Conservation (phyloP, 1,284 basidiomycete species). For the Ustilago xerochloae region DNA sequence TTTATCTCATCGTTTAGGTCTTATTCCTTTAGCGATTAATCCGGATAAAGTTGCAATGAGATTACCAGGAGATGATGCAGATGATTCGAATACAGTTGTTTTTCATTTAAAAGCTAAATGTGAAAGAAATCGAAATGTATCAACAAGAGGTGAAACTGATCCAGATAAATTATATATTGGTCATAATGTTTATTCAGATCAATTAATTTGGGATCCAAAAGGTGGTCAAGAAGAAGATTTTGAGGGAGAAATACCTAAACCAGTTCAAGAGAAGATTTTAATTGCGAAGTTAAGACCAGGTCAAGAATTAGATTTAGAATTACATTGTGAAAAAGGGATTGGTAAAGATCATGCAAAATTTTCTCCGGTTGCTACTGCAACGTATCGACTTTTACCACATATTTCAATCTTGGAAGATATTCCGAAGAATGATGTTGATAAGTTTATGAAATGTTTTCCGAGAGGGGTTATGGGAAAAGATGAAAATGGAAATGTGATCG, state of each 20-base stretch:
- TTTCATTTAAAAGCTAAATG: constrained; percentile 83
- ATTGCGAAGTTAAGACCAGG: constrained; percentile 94
- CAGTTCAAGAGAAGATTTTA: constrained; percentile 86
- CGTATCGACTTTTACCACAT: constrained; percentile 90
- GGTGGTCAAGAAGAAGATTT: constrained; percentile 79
- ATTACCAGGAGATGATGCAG: constrained; percentile 71
- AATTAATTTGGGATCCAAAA: constrained; percentile 83
- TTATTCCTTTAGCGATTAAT: constrained; percentile 89
- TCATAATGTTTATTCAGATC: constrained; percentile 76
- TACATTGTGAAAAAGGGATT: constrained; percentile 94
- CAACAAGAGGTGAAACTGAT: constrained; percentile 71
- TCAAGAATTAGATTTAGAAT: constrained; percentile 82
- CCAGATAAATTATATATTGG: constrained; percentile 58
- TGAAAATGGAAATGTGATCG: constrained; percentile 74
- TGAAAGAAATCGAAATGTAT: constrained; percentile 73
- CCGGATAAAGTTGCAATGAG: constrained; percentile 74
- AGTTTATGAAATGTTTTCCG: constrained; percentile 89
- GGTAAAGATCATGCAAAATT: constrained; percentile 98
- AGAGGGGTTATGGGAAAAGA: constrained; percentile 82
- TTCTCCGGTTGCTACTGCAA: constrained; percentile 82
- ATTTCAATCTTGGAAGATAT: constrained; percentile 82
- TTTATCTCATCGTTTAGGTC: constrained; percentile 86
- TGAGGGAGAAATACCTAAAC: constrained; percentile 73
- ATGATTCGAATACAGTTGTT: constrained; percentile 91
- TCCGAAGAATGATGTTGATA: constrained; percentile 74